phyloP scores from a whole-genome alignment of 2,329 filamentous ascomycete species.

The Cryphonectria naterciae region DNA sequence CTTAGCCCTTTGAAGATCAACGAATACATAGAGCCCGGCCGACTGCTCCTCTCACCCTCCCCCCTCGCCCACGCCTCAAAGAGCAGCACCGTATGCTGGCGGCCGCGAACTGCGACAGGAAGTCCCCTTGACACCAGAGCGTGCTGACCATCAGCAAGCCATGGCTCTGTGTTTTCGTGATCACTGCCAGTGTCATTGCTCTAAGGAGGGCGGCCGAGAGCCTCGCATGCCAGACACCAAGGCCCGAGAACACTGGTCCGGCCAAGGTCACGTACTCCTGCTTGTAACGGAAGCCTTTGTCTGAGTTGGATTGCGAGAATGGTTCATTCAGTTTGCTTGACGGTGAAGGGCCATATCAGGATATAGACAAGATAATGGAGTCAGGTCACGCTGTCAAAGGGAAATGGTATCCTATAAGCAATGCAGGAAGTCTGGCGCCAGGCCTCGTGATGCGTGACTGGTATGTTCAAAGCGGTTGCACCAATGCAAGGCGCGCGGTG shows the following conservation, averaged over 20 bases:
- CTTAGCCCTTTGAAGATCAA: neutral
- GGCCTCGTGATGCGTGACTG: neutral
- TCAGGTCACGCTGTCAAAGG: neutral
- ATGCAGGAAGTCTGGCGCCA: neutral
- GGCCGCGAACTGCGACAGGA: neutral
- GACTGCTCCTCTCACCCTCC: neutral
- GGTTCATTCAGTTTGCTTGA: neutral
- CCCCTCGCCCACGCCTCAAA: neutral
- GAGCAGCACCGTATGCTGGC: neutral
- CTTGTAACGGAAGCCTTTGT: neutral
- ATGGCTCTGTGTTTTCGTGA: neutral
- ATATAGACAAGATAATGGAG: neutral
- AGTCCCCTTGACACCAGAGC: neutral
- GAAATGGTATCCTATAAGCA: neutral
- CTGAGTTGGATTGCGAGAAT: neutral
- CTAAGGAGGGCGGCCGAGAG: neutral
- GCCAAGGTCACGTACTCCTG: neutral
- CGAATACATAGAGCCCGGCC: neutral
- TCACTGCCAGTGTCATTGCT: neutral
- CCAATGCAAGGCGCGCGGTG: neutral
- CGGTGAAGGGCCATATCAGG: neutral
- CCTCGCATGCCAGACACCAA: neutral
- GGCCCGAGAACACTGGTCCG: neutral
- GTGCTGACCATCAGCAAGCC: neutral
- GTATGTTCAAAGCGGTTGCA: neutral